Evolutionary conservation across 2,329 filamentous ascomycete species (phyloP).

Genomic region (Hymenoscyphus repandus): DNA sequence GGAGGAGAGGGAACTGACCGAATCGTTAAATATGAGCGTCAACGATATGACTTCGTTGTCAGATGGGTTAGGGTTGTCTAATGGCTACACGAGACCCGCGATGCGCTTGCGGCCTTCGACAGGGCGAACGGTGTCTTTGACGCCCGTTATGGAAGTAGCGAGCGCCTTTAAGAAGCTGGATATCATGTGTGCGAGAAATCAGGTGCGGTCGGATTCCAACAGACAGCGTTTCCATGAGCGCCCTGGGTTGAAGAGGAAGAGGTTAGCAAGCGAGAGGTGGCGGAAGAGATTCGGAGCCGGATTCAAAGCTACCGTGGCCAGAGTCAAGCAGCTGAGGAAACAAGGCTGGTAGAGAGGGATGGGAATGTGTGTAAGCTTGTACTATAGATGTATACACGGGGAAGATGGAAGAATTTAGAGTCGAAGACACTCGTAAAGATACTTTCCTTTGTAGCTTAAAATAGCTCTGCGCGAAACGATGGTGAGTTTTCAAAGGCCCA

Average conservation of each 20-base stretch:
- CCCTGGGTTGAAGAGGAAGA: constrained; percentile 71
- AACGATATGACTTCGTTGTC: background rate
- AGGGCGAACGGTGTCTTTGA: constrained; percentile 22
- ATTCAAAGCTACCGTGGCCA: constrained; percentile 57
- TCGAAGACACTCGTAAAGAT: too few relatives aligned
- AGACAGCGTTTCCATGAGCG: constrained; percentile 70
- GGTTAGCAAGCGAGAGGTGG: constrained; percentile 65
- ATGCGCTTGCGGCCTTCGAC: constrained; percentile 24
- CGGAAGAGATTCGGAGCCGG: constrained; percentile 61
- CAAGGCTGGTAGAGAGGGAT: constrained; percentile 65
- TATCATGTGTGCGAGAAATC: constrained; percentile 46
- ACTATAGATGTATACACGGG: constrained; percentile 9
- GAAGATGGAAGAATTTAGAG: too few relatives aligned
- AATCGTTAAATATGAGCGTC: background rate
- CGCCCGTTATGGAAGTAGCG: constrained; percentile 21
- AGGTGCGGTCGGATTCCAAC: constrained; percentile 48
- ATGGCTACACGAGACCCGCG: background rate
- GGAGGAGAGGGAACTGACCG: background rate
- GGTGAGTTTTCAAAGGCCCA: too few relatives aligned
- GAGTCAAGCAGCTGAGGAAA: constrained; percentile 64
- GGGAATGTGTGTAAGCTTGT: constrained; percentile 4
- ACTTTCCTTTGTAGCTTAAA: too few relatives aligned
- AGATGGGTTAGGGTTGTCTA: background rate
- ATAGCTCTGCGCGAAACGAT: too few relatives aligned
- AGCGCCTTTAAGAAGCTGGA: constrained; percentile 34